Percentiles rank a stretch among this genome's conserved stretches.
Evolutionary conservation across 495 filamentous ascomycete species (phyloP).

Genomic region (Penicillium macrosclerotiorum): DNA sequence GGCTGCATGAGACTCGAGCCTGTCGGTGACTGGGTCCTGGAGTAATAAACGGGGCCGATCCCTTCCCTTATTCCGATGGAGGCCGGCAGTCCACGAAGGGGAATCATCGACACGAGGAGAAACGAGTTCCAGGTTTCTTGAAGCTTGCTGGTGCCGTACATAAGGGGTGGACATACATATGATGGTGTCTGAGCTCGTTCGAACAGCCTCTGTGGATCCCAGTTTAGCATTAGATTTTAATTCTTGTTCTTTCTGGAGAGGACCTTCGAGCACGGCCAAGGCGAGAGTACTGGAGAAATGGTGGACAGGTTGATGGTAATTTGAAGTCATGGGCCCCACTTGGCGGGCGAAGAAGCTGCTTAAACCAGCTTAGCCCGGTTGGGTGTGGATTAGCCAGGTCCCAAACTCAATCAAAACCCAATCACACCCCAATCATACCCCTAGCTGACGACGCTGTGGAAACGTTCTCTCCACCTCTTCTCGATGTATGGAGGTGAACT

Average conservation of each 20-base stretch:
- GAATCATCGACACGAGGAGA: slow-evolving; percentile 6
- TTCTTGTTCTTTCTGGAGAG: no score
- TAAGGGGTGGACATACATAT: no score
- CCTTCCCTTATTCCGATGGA: neutral
- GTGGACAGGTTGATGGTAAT: no score
- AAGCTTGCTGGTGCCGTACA: no score
- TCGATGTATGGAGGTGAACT: no score
- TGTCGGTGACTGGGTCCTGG: no score
- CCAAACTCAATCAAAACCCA: slow-evolving; percentile 2
- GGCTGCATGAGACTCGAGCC: no score
- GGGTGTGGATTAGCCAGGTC: no score
- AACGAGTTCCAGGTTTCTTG: no score
- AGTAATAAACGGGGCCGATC: neutral
- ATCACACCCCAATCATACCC: slow-evolving; percentile 4
- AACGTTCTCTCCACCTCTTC: neutral
- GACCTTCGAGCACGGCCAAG: no score
- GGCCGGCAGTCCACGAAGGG: slow-evolving; percentile 8
- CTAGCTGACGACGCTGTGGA: slow-evolving; percentile 26
- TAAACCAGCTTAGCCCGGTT: slow-evolving; percentile 13
- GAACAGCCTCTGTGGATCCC: neutral
- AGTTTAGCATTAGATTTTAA: no score
- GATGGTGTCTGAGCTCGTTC: neutral
- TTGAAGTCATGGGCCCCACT: slow-evolving; percentile 20
- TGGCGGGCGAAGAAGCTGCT: slow-evolving; percentile 9
- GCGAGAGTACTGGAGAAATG: no score